These are phyloP conservation scores for Mycotypha africana DNA, from an alignment of 371 early-diverging fungal genomes.

Conservation along the genomic window DNA sequence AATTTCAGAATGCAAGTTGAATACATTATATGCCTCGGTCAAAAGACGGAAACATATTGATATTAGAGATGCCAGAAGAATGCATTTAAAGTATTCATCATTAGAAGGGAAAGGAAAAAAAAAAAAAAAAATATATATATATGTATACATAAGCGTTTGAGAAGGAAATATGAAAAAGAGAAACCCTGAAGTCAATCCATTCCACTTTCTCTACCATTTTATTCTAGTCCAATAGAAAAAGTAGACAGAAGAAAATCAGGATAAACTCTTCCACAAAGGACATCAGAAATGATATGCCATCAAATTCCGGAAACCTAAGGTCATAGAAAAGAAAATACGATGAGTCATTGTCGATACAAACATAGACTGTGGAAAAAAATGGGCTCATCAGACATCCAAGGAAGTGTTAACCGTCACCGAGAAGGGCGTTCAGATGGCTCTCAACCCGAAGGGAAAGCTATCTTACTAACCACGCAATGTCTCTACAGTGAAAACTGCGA, in stretches of 20 bases:
- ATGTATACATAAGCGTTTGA: conserved; percentile 1
- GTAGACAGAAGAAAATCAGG: no score
- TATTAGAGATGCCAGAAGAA: conserved; percentile 35
- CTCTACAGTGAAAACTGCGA: conserved; percentile 33
- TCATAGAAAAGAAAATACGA: no score
- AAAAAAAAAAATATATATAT: conserved; percentile 1
- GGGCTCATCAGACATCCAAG: conserved; percentile 32
- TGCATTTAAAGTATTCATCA: conserved; percentile 22
- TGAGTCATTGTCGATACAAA: no score
- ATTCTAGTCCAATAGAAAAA: no score
- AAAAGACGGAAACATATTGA: conserved; percentile 23
- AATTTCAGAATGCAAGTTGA: conserved; percentile 23
- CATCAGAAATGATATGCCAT: no score
- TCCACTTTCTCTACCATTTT: no score
- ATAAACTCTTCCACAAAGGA: no score
- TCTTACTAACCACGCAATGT: no score
- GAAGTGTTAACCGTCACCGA: conserved; percentile 32
- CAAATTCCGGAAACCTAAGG: no score
- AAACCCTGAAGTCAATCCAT: no score
- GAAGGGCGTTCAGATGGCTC: conserved; percentile 13
- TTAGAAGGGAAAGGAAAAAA: conserved; percentile 1
- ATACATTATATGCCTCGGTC: conserved; percentile 30
- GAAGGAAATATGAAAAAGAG: no score
- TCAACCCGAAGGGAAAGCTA: neutral
- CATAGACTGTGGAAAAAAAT: no score